Percentiles rank a stretch among this genome's conserved stretches.
phyloP scores from a whole-genome alignment of 1,284 basidiomycete genomes.

The Phlebopus sp. region DNA sequence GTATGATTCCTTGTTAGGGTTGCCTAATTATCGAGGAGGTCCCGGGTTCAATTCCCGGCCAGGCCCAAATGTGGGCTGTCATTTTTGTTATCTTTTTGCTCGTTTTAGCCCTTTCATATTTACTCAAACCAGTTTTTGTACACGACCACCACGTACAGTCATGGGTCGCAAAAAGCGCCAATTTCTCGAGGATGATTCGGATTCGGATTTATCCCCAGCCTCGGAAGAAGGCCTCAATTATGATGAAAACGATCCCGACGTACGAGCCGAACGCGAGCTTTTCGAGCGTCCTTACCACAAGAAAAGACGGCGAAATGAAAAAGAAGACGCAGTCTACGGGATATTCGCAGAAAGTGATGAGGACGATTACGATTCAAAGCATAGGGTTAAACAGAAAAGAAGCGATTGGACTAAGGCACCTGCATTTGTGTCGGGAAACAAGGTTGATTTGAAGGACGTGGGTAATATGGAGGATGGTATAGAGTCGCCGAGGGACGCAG shows the following conservation, averaged over 20 bases:
- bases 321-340: conserved; percentile 80
- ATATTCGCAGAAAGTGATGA: conserved; percentile 79
- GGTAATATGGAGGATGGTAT: conserved; percentile 38
- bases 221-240: conserved; percentile 49
- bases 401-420: conserved; percentile 78
- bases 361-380: conserved; percentile 38
- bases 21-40: conserved; percentile 37
- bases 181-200: conserved; percentile 75
- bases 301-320: conserved; percentile 65
- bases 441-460: conserved; percentile 49
- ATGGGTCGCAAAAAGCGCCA: conserved; percentile 85
- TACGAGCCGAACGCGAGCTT: conserved; percentile 72
- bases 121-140: neutral
- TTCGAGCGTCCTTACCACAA: conserved; percentile 78
- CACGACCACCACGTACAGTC: conserved; percentile 1
- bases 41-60: conserved; percentile 50
- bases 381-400: conserved; percentile 33
- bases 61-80: conserved; percentile 31
- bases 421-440: conserved; percentile 65
- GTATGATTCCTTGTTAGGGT: conserved; percentile 55
- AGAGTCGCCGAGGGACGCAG: conserved; percentile 34
- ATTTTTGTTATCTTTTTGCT: conserved; percentile 2
- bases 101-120: no score
- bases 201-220: conserved; percentile 55
- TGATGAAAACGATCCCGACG: conserved; percentile 64